Evolutionary conservation across 129 eudicot genomes (phyloP), one percentile per base, ranked within the genome.

Genomic region (Pseudognaphalium luteoalbum): DNA sequence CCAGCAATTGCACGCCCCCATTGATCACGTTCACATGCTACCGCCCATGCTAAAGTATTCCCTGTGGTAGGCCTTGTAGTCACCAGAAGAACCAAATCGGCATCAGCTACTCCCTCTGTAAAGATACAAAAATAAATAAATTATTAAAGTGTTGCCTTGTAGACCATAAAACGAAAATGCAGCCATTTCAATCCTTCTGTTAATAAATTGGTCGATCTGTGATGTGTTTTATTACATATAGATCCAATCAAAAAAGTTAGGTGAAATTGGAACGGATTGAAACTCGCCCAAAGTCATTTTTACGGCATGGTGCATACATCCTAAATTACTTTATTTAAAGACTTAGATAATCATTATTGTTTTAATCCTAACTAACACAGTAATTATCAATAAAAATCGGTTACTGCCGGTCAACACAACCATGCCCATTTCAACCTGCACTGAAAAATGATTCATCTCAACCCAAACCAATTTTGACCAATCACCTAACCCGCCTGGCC

Each of bases 1-100:
- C 99, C 99, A 7, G 99, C 99, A 82, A 94, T 87, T 68, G 99
- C 99, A 81, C 99, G 99, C 35, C 99, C 97, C 99, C 99, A 94
- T 66, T 94, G 99, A 86, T 94, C 98, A 25, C 98, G 97, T 56
- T 94, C 98, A 56, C 99, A 94, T 21, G 99, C 96, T 44, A 94
- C 99, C 0, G 99, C 99, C 99, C 99, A 94, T 21, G 99, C 97
- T 35, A 94, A 80, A 11, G 99, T 94, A 85, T 91, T 94, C 60
- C 97, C 99, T 5, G 99, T 89, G 17, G 98, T 94, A 12, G 98
- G 98, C 68, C 98, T 84, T 65, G 98, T 94, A 8, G 98, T 94
- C 82, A 94, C 97, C 85, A 94, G 76, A 82, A 94, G 98, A 76
- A 94, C 97, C 64, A 94, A 83, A 85, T 94, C 99, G 11, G 97